Conservation (phyloP, 2,329 filamentous ascomycete species). For the Penicillium corylophilum region DNA sequence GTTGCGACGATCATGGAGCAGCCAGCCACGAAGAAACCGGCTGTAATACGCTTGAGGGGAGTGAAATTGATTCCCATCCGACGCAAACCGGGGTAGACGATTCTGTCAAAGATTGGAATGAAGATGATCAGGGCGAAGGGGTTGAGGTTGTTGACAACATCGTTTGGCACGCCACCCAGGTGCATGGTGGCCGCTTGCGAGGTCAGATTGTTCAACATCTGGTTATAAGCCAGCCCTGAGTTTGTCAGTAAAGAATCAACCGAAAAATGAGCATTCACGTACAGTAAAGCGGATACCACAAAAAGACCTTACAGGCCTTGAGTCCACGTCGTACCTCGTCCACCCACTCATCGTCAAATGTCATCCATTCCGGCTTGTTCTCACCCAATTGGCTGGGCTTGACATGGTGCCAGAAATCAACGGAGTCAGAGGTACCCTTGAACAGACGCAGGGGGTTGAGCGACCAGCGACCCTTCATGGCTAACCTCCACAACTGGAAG, state of each 20-base stretch:
- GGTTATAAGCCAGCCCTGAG: constrained; percentile 50
- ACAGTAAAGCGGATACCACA: constrained; percentile 56
- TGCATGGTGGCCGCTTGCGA: constrained; percentile 57
- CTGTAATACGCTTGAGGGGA: constrained; percentile 54
- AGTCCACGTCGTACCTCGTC: constrained; percentile 72
- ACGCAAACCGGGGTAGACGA: constrained; percentile 54
- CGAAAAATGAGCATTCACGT: not conserved
- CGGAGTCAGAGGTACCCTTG: constrained; percentile 5
- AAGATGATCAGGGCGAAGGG: constrained; percentile 55
- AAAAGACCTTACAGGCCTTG: constrained; percentile 68
- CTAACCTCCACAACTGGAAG: constrained; percentile 58
- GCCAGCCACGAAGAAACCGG: constrained; percentile 51
- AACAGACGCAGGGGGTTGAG: constrained; percentile 58
- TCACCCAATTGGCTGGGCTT: constrained; percentile 33
- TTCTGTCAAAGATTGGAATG: constrained; percentile 54
- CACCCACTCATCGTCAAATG: constrained; percentile 79
- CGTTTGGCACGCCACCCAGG: constrained; percentile 55
- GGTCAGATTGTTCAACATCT: constrained; percentile 56
- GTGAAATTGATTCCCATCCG: constrained; percentile 51
- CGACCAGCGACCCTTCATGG: constrained; percentile 64
- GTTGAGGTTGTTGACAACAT: constrained; percentile 57
- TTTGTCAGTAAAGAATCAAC: not conserved
- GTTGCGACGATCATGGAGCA: constrained; percentile 51
- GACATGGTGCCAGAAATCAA: constrained; percentile 28
- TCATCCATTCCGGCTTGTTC: constrained; percentile 56